Evolutionary conservation across 2,329 filamentous ascomycete genomes (phyloP).

Genomic region (Colletotrichum brevisporum): DNA sequence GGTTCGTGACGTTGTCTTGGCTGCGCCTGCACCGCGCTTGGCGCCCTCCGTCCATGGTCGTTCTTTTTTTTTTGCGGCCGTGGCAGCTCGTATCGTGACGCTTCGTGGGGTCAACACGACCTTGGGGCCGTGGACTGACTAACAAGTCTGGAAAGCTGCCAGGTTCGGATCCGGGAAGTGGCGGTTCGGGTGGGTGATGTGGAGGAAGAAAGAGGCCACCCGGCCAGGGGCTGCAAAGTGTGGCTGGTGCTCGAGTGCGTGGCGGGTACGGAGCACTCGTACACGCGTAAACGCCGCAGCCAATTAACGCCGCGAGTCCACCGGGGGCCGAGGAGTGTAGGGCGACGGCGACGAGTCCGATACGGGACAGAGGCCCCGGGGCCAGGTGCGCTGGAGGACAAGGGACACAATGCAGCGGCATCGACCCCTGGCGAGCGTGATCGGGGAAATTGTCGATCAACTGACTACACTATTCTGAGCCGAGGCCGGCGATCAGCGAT

Average conservation of each 20-base stretch:
- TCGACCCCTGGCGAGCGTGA: conserved; percentile 31
- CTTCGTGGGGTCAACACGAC: conserved; percentile 25
- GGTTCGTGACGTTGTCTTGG: conserved; percentile 26
- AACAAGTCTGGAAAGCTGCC: conserved; percentile 20
- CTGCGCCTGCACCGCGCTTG: conserved; percentile 18
- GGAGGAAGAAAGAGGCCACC: not conserved
- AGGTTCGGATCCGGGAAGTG: conserved; percentile 36
- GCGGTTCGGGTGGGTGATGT: conserved; percentile 19
- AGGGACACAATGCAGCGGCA: conserved; percentile 29
- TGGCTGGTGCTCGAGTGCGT: conserved; percentile 27
- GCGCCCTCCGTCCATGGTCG: not conserved
- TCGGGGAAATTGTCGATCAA: conserved; percentile 38
- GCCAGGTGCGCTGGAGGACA: conserved; percentile 12
- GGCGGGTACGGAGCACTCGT: not conserved
- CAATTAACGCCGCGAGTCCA: conserved; percentile 7
- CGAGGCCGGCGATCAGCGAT: conserved; percentile 40
- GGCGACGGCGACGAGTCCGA: conserved; percentile 4
- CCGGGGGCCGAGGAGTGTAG: conserved; percentile 5
- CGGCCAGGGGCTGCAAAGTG: conserved; percentile 10
- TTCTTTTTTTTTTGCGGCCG: conserved; percentile 7
- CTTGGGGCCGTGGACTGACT: conserved; percentile 15
- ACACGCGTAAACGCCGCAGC: conserved; percentile 1
- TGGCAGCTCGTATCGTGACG: conserved; percentile 20
- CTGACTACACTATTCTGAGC: conserved; percentile 34
- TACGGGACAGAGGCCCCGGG: not conserved